Conservation (phyloP, 108 stramenopile species). For the Schizochytrium sp. region DNA sequence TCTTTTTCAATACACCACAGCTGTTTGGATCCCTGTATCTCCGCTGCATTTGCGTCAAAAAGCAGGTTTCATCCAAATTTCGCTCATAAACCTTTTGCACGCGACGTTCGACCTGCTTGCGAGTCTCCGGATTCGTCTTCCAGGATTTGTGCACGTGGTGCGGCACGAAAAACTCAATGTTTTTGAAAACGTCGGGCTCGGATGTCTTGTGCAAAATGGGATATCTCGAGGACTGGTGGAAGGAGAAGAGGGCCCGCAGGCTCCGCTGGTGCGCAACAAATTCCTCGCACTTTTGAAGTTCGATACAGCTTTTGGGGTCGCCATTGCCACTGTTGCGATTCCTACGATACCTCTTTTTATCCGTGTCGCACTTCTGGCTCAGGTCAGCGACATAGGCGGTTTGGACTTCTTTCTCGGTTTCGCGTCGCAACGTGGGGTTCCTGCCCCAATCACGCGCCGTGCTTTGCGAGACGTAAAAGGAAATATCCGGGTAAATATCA, state of each 20-base stretch:
- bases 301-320: neutral
- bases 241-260: neutral
- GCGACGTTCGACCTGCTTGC: too few species aligned
- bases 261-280: too few species aligned
- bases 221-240: neutral
- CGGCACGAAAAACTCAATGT: neutral
- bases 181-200: neutral
- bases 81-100: too few species aligned
- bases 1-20: too few species aligned
- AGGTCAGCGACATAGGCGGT: neutral
- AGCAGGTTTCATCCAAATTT: too few species aligned
- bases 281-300: too few species aligned
- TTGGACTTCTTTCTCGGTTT: neutral
- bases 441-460: neutral
- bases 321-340: neutral
- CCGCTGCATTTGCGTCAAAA: too few species aligned
- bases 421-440: neutral
- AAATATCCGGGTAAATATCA: neutral
- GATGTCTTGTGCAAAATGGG: neutral
- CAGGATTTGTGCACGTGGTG: neutral
- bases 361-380: neutral
- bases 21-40: too few species aligned
- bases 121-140: neutral
- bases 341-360: neutral
- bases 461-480: neutral